Evolutionary conservation across 208 protist species (phyloP).

Genomic region (Trypanosoma avium): DNA sequence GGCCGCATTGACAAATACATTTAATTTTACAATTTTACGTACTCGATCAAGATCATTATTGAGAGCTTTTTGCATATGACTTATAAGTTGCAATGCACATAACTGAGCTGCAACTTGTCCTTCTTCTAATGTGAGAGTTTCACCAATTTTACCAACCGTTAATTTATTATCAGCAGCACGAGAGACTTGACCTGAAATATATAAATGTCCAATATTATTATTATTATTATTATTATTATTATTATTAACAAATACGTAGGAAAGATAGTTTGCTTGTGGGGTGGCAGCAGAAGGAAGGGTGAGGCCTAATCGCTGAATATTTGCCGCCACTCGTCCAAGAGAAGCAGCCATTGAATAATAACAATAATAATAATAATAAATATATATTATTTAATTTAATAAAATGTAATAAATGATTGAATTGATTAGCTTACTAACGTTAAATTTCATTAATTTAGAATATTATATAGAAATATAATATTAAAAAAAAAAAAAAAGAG

Average conservation of each 20-base stretch:
- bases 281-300: conserved; percentile 54
- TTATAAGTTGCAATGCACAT: conserved; percentile 50
- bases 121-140: conserved; percentile 46
- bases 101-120: conserved; percentile 52
- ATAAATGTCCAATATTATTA: conserved; percentile 38
- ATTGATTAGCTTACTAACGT: no score
- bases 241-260: conserved; percentile 56
- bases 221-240: no score
- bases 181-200: conserved; percentile 79
- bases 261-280: conserved; percentile 69
- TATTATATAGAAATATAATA: no score
- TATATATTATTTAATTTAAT: no score
- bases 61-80: conserved; percentile 62
- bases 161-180: conserved; percentile 49
- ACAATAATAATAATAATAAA: no score
- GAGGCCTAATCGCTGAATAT: conserved; percentile 61
- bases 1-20: conserved; percentile 70
- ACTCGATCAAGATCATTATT: conserved; percentile 63
- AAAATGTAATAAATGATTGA: no score
- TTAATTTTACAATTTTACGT: conserved; percentile 77
- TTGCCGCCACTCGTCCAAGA: conserved; percentile 32
- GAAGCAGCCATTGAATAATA: no score
- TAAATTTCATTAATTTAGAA: no score
- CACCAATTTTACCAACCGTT: conserved; percentile 57
- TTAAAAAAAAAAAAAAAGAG: no score